phyloP scores from a whole-genome alignment of 2,329 filamentous ascomycete genomes.

The Zopfia rhizophila region DNA sequence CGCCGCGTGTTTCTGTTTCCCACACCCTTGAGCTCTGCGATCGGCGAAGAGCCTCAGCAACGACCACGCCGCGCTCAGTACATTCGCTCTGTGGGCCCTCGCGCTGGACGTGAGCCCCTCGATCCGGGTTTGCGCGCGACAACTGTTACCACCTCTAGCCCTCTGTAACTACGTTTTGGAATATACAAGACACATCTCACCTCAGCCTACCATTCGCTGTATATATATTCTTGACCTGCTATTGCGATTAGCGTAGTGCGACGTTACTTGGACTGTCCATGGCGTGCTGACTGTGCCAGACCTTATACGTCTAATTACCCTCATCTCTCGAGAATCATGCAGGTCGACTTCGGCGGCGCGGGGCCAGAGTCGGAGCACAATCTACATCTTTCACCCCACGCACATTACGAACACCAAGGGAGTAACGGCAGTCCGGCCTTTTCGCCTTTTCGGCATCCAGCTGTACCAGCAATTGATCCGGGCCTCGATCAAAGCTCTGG shows the following conservation, averaged over 20 bases:
- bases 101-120: constrained; percentile 19
- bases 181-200: constrained; percentile 7
- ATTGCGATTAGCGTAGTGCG: constrained; percentile 33
- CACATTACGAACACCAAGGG: constrained; percentile 46
- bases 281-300: constrained; percentile 42
- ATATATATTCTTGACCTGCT: constrained; percentile 26
- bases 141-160: constrained; percentile 10
- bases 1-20: constrained; percentile 20
- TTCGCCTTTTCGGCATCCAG: constrained; percentile 48
- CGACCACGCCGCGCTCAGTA: constrained; percentile 41
- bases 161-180: constrained; percentile 11
- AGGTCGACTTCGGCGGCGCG: constrained; percentile 48
- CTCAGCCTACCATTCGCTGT: constrained; percentile 32
- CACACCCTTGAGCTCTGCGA: constrained; percentile 14
- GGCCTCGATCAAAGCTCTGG: constrained; percentile 47
- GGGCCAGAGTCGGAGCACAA: constrained; percentile 45
- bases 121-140: constrained; percentile 12
- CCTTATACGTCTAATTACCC: constrained; percentile 32
- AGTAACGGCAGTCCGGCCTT: constrained; percentile 40
- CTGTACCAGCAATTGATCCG: constrained; percentile 49
- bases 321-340: constrained; percentile 44
- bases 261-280: constrained; percentile 35
- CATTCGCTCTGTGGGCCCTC: constrained; percentile 15
- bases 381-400: constrained; percentile 42
- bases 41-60: constrained; percentile 17